Evolutionary conservation across 1,284 basidiomycete genomes (phyloP).

Genomic region (Fomitopsis pinicola): DNA sequence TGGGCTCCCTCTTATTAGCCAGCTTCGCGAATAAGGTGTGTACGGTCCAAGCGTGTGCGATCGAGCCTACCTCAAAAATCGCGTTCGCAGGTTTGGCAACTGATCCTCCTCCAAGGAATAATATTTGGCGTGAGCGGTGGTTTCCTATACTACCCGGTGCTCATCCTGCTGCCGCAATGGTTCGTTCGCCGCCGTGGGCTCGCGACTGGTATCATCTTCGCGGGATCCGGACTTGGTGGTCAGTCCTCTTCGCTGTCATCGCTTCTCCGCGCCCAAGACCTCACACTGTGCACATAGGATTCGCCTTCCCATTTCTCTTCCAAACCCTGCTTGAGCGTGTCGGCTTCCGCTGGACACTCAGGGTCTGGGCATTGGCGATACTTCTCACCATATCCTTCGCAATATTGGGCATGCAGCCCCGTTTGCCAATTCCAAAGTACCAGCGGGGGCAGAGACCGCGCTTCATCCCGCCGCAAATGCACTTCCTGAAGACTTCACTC

Average conservation of each 20-base stretch:
- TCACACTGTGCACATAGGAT: conserved; percentile 9
- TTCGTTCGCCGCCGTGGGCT: conserved; percentile 20
- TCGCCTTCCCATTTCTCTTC: conserved; percentile 23
- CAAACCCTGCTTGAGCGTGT: conserved; percentile 18
- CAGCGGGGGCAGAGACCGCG: conserved; percentile 13
- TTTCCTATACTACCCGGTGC: conserved; percentile 19
- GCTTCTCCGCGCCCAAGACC: neutral
- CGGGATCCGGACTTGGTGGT: conserved; percentile 24
- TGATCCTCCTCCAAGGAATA: conserved; percentile 23
- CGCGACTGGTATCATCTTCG: conserved; percentile 25
- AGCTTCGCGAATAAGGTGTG: conserved; percentile 22
- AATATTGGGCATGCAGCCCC: conserved; percentile 19
- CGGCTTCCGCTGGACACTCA: conserved; percentile 24
- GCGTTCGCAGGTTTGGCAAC: conserved; percentile 18
- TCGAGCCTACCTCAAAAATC: neutral
- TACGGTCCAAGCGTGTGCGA: no score
- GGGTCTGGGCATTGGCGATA: conserved; percentile 21
- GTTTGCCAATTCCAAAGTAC: conserved; percentile 18
- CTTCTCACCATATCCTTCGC: conserved; percentile 18
- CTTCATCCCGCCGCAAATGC: conserved; percentile 20
- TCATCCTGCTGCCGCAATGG: conserved; percentile 18
- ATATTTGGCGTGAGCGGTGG: conserved; percentile 23
- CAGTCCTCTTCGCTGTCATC: neutral
- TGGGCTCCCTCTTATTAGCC: conserved; percentile 18
- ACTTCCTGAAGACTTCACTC: conserved; percentile 18